Evolutionary conservation across 441 rosid species (phyloP).

Genomic region (Corymbia citriodora): DNA sequence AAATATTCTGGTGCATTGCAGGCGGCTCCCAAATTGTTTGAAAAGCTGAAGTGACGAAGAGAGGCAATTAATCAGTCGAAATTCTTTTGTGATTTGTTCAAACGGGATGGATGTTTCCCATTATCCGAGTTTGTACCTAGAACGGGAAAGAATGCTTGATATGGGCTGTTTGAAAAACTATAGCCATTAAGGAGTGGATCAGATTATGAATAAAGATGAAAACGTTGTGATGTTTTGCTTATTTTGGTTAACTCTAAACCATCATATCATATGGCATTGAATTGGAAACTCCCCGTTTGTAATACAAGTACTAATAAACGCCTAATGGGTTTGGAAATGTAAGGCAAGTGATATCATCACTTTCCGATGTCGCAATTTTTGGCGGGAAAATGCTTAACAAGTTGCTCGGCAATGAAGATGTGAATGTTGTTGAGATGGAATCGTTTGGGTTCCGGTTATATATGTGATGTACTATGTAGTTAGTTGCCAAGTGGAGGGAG

Average conservation of each 20-base stretch:
- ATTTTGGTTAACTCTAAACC: not conserved
- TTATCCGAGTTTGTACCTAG: not conserved
- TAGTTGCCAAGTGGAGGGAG: not conserved
- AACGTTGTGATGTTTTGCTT: not conserved
- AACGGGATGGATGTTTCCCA: not conserved
- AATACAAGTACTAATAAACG: not conserved
- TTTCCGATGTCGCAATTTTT: not conserved
- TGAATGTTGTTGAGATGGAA: not conserved
- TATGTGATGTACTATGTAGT: not conserved
- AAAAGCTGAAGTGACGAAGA: constrained; percentile 33
- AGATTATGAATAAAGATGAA: not conserved
- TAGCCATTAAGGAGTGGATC: not conserved
- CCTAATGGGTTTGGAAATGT: not conserved
- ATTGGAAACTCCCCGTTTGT: not conserved
- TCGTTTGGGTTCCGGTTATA: not conserved
- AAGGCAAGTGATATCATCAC: not conserved
- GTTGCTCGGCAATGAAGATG: not conserved
- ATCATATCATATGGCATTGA: not conserved
- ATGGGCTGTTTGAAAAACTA: not conserved
- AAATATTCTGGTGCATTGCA: constrained; percentile 15
- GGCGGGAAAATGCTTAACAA: not conserved
- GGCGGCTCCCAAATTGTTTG: constrained; percentile 49
- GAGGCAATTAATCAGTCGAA: not conserved
- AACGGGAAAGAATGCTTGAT: not conserved
- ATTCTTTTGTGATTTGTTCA: not conserved